Base-by-base conservation (phyloP, 2,329 filamentous ascomycete genomes). In the Sordariomycetes sp. region DNA sequence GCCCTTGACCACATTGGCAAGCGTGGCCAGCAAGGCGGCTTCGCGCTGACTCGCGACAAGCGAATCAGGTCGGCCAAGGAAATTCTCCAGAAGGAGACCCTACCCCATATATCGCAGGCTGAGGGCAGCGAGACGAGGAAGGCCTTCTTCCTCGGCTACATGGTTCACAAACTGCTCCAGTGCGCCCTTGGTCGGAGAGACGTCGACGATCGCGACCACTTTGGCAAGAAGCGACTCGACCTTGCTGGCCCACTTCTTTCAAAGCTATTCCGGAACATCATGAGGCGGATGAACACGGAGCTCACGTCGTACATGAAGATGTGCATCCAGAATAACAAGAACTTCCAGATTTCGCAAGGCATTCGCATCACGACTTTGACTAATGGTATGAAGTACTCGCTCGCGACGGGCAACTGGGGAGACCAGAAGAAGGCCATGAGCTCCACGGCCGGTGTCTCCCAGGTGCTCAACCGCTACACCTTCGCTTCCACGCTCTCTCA, bases 371-470 rank as follows among this genome's bases (percentile, higher is more conserved):
- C 86, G 62, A 96, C 94, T 22, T 80, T 99, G 64, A 96, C 92
- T 22, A 95, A 94, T 68, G 94, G 93, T 55, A 76, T 99, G 64
- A 96, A 97, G 70, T 99, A 99, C 74, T 97, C 94, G 57, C 79
- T 99, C 61, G 93, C 94, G 28, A 99, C 94, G 16, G 94, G 94
- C 64, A 99, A 99, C 74, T 99, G 94, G 95, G 95, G 94, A 68
- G 94, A 99, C 64, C 94, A 99, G 77, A 99, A 97, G 81, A 99
- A 97, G 78, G 92, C 94, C 22, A 89, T 89, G 66, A 93, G 88
- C 65, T 90, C 92, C 1, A 97, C 95, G 63, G 94, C 94, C 53
- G 95, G 94, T 79, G 94, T 99, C 53, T 97, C 93, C 54, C 94
- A 99, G 74, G 95, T 99, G 74, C 76, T 99, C 67, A 99, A 97